Base-by-base conservation (phyloP, 306 rosid species). In the Lathyrus tuberosus region DNA sequence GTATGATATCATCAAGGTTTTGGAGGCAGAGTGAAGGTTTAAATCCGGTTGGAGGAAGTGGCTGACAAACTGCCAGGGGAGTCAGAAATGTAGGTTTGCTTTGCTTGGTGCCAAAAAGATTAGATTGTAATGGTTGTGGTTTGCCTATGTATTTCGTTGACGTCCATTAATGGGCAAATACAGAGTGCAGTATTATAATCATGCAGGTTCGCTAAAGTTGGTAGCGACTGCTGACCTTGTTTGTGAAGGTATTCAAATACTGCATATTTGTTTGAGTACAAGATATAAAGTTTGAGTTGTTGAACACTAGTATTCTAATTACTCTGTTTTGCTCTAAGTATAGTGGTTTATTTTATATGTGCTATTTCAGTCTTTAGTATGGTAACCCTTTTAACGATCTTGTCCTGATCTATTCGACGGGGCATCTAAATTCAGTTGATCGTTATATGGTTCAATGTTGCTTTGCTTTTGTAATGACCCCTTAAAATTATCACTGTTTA, bases 121-220 rank as follows among this genome's bases (percentile, higher is more conserved):
- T 67, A 71, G 79, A 70, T 76, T 62, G 76, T 33, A 72, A 68
- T 63, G 84, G 42, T 72, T 69, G 69, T 76, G 84, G 84, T 76
- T 72, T 79, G 77, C 52, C 72, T 76, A 65, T 76, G 57, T 79
- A 71, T 79, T 67, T 79, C 74, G 62, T 48, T 65, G 18, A 24
- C 38, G 68, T 75, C 81, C 73, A 54, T 75, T 42, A 71, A 47
- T 71, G 73, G 79, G 37, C 49, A 49, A 62, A 67, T 82, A 73
- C 64, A 47, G 79, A 56, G 76, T 68, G 76, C 83, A 75, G 76
- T 65, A 22, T 82, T 79, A 83, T 76, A 71, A 57, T 68, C 79
- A 57, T 63, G 75, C 65, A 56, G 78, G 47, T 51, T 22, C 56
- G 22, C 72, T 58, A 48, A 48, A 68, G 69, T 73, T 69, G 70